Percentiles rank a stretch among this genome's conserved stretches.
Evolutionary conservation across 495 filamentous ascomycete species (phyloP).

Genomic region (Neurospora sublineolata): DNA sequence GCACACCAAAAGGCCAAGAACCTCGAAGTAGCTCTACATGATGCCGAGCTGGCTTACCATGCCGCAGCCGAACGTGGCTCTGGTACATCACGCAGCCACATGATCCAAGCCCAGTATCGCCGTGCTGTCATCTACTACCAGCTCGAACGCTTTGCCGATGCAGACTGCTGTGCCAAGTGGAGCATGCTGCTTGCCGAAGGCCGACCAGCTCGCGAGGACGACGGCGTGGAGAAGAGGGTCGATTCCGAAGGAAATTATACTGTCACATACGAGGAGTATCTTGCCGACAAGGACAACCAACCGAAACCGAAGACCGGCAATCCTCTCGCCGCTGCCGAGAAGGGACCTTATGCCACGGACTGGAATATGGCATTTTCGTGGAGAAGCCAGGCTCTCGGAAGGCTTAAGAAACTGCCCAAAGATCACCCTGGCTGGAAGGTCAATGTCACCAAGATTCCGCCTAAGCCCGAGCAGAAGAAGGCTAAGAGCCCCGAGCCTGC

Average conservation of each 20-base stretch:
- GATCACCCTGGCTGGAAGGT: slow-evolving; percentile 48
- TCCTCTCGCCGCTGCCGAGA: slow-evolving; percentile 2
- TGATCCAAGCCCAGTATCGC: slow-evolving; percentile 70
- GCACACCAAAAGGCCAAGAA: slow-evolving; percentile 56
- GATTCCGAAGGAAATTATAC: slow-evolving; percentile 30
- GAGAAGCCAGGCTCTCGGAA: slow-evolving; percentile 30
- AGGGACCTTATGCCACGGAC: slow-evolving; percentile 13
- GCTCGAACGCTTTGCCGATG: slow-evolving; percentile 63
- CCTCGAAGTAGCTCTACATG: slow-evolving; percentile 51
- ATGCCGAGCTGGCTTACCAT: slow-evolving; percentile 68
- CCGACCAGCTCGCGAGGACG: slow-evolving; percentile 27
- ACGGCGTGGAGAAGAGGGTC: slow-evolving; percentile 28
- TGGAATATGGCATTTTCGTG: slow-evolving; percentile 29
- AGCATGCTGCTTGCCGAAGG: slow-evolving; percentile 45
- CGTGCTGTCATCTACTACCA: slow-evolving; percentile 63
- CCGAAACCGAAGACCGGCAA: slow-evolving; percentile 10
- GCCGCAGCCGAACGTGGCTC: slow-evolving; percentile 56
- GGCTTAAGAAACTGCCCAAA: slow-evolving; percentile 51
- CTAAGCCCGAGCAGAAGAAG: slow-evolving; percentile 28
- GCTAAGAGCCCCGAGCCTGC: slow-evolving; percentile 4
- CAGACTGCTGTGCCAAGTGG: slow-evolving; percentile 57
- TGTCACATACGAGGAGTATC: slow-evolving; percentile 16
- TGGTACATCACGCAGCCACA: slow-evolving; percentile 56
- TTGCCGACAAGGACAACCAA: slow-evolving; percentile 16
- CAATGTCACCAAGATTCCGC: slow-evolving; percentile 53